phyloP scores from a whole-genome alignment of 2,329 filamentous ascomycete genomes.

The Aspergillus transmontanensis region DNA sequence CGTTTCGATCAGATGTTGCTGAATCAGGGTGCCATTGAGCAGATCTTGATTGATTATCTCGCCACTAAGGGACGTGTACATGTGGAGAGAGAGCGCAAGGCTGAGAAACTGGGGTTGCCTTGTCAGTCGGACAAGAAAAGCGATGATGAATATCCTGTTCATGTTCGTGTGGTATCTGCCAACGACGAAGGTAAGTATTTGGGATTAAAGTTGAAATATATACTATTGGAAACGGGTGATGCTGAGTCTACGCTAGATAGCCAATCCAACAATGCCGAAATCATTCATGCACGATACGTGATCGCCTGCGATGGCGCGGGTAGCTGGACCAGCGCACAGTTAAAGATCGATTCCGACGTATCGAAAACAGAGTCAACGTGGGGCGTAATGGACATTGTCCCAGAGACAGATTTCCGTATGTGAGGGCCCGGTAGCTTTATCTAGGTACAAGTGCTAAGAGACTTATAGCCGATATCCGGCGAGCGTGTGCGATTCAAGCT shows the following conservation, averaged over 20 bases:
- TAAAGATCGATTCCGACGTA: constrained; percentile 10
- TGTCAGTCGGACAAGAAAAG: not conserved
- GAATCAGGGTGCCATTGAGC: constrained; percentile 19
- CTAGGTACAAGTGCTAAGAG: too few relatives aligned
- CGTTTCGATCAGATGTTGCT: constrained; percentile 15
- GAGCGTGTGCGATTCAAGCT: too few relatives aligned
- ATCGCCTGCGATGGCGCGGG: constrained; percentile 23
- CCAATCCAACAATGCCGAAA: not conserved
- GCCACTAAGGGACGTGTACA: not conserved
- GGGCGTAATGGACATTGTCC: constrained; percentile 17
- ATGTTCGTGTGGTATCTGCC: not conserved
- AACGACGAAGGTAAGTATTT: not conserved
- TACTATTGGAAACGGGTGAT: too few relatives aligned
- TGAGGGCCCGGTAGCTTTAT: too few relatives aligned
- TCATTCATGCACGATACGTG: constrained; percentile 14
- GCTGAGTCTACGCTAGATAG: not conserved
- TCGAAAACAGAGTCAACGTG: constrained; percentile 5
- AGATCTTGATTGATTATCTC: constrained; percentile 16
- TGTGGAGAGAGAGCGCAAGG: constrained; percentile 7
- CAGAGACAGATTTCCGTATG: constrained; percentile 14
- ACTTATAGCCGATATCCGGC: too few relatives aligned
- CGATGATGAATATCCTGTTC: not conserved
- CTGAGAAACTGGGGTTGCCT: not conserved
- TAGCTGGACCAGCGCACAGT: constrained; percentile 15
- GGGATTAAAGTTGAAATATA: too few relatives aligned